These are phyloP conservation scores for Macrophomina tecta DNA, from an alignment of 2,329 filamentous ascomycete genomes.

Conservation along the genomic window DNA sequence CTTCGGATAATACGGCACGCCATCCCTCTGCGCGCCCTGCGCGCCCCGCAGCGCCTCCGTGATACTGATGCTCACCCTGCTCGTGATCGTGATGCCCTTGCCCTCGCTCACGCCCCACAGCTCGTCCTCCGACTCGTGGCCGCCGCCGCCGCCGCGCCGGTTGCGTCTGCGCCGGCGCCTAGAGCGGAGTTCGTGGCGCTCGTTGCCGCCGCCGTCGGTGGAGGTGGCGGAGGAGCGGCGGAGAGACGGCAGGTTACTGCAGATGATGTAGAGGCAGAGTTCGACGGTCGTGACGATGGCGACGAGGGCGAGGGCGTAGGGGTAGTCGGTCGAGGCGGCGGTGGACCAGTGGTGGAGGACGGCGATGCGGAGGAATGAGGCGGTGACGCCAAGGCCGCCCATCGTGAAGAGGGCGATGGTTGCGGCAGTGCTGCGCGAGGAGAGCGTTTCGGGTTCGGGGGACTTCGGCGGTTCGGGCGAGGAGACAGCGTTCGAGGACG, in stretches of 20 bases:
- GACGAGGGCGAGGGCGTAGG: conserved; percentile 9
- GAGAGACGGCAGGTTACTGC: not conserved
- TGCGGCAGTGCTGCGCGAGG: not conserved
- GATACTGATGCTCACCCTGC: conserved; percentile 18
- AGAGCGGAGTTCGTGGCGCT: not conserved
- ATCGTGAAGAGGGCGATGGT: not conserved
- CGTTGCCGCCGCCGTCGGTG: not conserved
- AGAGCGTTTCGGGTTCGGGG: too few species aligned
- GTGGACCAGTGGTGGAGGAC: conserved; percentile 2
- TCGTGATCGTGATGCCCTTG: conserved; percentile 16
- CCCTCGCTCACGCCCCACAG: not conserved
- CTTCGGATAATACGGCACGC: conserved; percentile 1
- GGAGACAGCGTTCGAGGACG: not conserved
- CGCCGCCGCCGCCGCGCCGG: not conserved
- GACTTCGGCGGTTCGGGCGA: not conserved
- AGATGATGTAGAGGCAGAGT: not conserved
- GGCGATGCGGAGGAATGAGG: conserved; percentile 21
- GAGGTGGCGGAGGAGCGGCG: not conserved
- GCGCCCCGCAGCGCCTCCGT: conserved; percentile 12
- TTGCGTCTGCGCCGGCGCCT: not conserved
- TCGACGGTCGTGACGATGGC: conserved; percentile 11
- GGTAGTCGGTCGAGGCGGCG: not conserved
- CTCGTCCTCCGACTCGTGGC: not conserved
- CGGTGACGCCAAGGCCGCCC: not conserved
- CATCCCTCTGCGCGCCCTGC: not conserved